Evolutionary conservation across 164 flowering plant species (phyloP), one percentile per base, ranked within the genome.

Genomic region (Piper longum): DNA sequence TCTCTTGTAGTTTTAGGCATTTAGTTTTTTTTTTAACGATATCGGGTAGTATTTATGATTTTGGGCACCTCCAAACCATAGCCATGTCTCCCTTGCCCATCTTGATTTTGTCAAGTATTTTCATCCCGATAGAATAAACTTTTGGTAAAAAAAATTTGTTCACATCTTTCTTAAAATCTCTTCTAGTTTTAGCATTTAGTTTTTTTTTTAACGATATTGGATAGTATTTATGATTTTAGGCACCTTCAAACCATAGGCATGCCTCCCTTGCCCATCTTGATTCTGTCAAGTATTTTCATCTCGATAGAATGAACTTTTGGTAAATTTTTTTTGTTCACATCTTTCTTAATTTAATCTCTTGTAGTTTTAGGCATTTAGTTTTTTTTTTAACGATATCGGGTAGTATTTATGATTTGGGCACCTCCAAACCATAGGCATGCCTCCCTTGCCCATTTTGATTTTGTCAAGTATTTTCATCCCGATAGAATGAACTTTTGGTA

Each of bases 401-500:
- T n/a, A n/a, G n/a, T n/a, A n/a, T n/a, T n/a, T n/a, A n/a, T n/a
- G n/a, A n/a, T n/a, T n/a, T n/a, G n/a, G n/a, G n/a, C n/a, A n/a
- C n/a, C n/a, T n/a, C 75, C 75, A 41, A 72, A 72, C 62, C 68
- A 67, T 17, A 64, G 71, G 5, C 57, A 67, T 60, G 68, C 65
- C 16, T 72, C 68, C 56, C 48, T 72, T 17, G 64, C 71, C 7
- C 69, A 93, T 77, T 74, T 93, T 66, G 99, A 93, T 72, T 93
- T 97, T 64, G 97, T 93, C 40, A 93, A 93, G 76, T 90, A 93
- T 71, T 93, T 93, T 65, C 82, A 95, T 74, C 99, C 99, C 56
- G 97, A 90, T 93, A 90, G 79, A 97, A 93, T 84, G 99, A 93
- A 80, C 88, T 93, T 70, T 74, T 93, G 85, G 99, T 84, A n/a